Evolutionary conservation across 2,329 filamentous ascomycete species (phyloP).

Genomic region (Ascochyta fabae): DNA sequence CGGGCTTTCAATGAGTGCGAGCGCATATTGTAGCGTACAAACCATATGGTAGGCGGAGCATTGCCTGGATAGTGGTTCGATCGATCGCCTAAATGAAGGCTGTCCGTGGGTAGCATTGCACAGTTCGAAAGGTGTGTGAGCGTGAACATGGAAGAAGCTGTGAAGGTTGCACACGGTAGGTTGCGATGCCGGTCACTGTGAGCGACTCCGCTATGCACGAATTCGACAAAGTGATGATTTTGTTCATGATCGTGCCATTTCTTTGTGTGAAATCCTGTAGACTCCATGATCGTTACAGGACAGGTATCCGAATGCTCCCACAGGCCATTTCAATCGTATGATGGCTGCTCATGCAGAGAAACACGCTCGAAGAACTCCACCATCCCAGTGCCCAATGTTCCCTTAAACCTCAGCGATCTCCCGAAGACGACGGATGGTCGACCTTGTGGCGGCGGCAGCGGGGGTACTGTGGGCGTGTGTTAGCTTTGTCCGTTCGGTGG

Average conservation of each 20-base stretch:
- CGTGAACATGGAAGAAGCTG: too few relatives aligned
- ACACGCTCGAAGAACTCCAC: conserved; percentile 46
- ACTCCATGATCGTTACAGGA: conserved; percentile 46
- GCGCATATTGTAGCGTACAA: too few relatives aligned
- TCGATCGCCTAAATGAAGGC: too few relatives aligned
- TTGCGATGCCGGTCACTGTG: conserved; percentile 21
- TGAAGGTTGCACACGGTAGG: background rate
- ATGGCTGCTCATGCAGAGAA: conserved; percentile 44
- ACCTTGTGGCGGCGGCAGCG: conserved; percentile 91
- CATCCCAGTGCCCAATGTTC: conserved; percentile 37
- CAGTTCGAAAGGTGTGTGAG: too few relatives aligned
- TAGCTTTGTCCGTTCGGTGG: conserved; percentile 27
- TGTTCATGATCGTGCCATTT: conserved; percentile 46
- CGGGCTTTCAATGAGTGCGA: too few relatives aligned
- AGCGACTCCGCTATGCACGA: background rate
- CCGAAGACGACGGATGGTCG: conserved; percentile 94
- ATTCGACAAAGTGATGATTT: background rate
- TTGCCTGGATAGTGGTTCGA: too few relatives aligned
- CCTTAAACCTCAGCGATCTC: conserved; percentile 94
- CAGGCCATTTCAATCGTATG: conserved; percentile 37
- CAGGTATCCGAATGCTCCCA: conserved; percentile 41
- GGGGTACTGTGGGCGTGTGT: conserved; percentile 70
- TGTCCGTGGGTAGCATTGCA: too few relatives aligned
- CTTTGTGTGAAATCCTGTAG: conserved; percentile 45
- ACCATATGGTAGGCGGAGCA: too few relatives aligned